A percentile compares a stretch with the other conserved stretches of the same genome.
Conservation (phyloP, 371 early-diverging fungal species). For the Mucor irregularis region DNA sequence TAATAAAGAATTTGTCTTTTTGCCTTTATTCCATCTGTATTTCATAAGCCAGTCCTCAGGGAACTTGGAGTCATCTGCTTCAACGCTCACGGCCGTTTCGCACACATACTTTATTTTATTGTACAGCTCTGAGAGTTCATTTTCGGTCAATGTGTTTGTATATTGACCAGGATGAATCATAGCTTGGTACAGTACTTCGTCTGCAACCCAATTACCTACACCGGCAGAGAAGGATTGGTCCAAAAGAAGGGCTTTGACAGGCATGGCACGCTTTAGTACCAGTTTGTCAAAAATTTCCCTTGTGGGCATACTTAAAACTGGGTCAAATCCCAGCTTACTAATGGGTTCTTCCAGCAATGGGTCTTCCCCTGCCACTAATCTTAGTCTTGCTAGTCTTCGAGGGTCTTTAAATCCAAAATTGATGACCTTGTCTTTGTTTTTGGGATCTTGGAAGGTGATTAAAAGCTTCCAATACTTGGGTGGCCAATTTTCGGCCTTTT, state of each 20-base stretch:
- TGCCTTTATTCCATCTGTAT: constrained; percentile 60
- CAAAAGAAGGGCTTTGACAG: constrained; percentile 61
- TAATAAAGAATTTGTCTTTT: constrained; percentile 33
- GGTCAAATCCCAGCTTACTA: constrained; percentile 63
- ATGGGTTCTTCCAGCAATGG: constrained; percentile 47
- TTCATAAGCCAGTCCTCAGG: constrained; percentile 67
- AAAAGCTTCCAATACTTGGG: constrained; percentile 57
- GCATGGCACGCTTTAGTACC: constrained; percentile 37
- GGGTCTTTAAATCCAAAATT: constrained; percentile 58
- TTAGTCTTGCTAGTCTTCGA: constrained; percentile 53
- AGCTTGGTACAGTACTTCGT: constrained; percentile 63
- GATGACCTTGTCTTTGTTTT: constrained; percentile 9
- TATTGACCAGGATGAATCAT: constrained; percentile 62
- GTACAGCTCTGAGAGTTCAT: constrained; percentile 42
- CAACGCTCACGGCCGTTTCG: constrained; percentile 44
- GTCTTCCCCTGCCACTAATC: constrained; percentile 42
- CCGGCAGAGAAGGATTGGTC: constrained; percentile 68
- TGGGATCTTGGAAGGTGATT: constrained; percentile 29
- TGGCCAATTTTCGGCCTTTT: constrained; percentile 48
- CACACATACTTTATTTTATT: constrained; percentile 45
- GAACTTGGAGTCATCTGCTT: constrained; percentile 60
- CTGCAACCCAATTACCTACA: constrained; percentile 74
- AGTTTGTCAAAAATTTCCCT: constrained; percentile 33
- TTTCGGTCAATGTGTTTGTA: constrained; percentile 43
- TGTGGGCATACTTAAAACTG: constrained; percentile 44